Percentiles rank a stretch among this genome's conserved stretches.
Evolutionary conservation across 768 basidiomycete genomes (phyloP).

Genomic region (Auricularia sp.): DNA sequence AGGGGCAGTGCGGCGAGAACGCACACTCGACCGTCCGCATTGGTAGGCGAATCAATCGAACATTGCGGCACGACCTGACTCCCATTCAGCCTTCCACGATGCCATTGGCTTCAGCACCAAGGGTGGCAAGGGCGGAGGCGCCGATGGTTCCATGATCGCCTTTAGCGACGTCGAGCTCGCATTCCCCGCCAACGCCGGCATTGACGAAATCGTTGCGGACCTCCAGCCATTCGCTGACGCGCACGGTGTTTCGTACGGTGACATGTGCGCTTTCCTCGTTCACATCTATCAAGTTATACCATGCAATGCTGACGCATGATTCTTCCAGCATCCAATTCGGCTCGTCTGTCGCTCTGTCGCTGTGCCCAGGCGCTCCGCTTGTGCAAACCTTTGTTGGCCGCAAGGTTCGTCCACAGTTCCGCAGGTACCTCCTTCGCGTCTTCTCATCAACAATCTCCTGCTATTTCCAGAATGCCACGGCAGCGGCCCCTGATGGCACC

Average conservation of each 20-base stretch:
- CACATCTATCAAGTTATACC: neutral
- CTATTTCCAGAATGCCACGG: conserved; percentile 8
- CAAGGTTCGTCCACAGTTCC: conserved; percentile 8
- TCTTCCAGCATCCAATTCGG: conserved; percentile 14
- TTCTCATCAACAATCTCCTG: neutral
- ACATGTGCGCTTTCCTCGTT: conserved; percentile 20
- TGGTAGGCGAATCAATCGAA: neutral
- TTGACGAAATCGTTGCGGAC: conserved; percentile 15
- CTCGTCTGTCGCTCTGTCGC: conserved; percentile 13
- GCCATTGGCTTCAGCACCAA: conserved; percentile 4
- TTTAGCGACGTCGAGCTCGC: conserved; percentile 15
- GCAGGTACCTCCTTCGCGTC: neutral
- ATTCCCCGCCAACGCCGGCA: conserved; percentile 18
- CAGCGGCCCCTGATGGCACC: conserved; percentile 10
- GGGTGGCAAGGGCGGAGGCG: conserved; percentile 14
- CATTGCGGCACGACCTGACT: neutral
- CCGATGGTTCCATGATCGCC: conserved; percentile 18
- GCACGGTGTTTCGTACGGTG: conserved; percentile 14
- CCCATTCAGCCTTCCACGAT: conserved; percentile 8
- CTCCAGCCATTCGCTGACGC: conserved; percentile 12
- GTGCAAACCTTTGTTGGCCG: conserved; percentile 13
- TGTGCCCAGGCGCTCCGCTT: conserved; percentile 17
- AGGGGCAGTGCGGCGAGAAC: neutral
- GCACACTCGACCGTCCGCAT: neutral
- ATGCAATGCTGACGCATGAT: neutral